A percentile compares a stretch with the other conserved stretches of the same genome.
phyloP scores from a whole-genome alignment of 2,329 filamentous ascomycete species.

The Pseudogymnoascus sp. region DNA sequence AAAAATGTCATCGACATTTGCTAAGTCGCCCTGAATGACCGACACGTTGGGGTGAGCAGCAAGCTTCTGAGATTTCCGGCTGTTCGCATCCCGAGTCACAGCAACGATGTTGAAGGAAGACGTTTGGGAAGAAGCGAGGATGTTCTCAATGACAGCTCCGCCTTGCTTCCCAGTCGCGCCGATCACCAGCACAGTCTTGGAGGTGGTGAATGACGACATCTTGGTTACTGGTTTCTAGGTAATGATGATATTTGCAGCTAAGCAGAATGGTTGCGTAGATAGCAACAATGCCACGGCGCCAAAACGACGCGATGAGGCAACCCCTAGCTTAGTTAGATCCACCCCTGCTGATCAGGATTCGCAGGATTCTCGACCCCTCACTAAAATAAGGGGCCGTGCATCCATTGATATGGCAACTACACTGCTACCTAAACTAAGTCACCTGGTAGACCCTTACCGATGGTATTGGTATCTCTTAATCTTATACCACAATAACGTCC shows the following conservation, averaged over 20 bases:
- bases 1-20: conserved; percentile 44
- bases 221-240: not conserved
- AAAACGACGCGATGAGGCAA: not conserved
- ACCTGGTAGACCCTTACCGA: no score
- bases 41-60: conserved; percentile 38
- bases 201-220: not conserved
- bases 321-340: not conserved
- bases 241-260: not conserved
- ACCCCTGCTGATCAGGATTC: not conserved
- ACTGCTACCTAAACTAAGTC: no score
- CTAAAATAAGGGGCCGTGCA: not conserved
- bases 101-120: conserved; percentile 32
- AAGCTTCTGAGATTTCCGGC: conserved; percentile 42
- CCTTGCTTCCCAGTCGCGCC: conserved; percentile 30
- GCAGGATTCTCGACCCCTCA: not conserved
- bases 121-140: conserved; percentile 12
- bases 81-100: conserved; percentile 49
- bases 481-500: no score
- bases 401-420: no score
- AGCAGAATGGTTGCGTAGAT: not conserved
- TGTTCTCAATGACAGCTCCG: conserved; percentile 21
- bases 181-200: conserved; percentile 18
- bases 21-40: conserved; percentile 50
- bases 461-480: no score
- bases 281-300: not conserved